A percentile compares a stretch with the other conserved stretches of the same genome.
phyloP scores from a whole-genome alignment of 495 filamentous ascomycete species.

The Penicillium alfredii region DNA sequence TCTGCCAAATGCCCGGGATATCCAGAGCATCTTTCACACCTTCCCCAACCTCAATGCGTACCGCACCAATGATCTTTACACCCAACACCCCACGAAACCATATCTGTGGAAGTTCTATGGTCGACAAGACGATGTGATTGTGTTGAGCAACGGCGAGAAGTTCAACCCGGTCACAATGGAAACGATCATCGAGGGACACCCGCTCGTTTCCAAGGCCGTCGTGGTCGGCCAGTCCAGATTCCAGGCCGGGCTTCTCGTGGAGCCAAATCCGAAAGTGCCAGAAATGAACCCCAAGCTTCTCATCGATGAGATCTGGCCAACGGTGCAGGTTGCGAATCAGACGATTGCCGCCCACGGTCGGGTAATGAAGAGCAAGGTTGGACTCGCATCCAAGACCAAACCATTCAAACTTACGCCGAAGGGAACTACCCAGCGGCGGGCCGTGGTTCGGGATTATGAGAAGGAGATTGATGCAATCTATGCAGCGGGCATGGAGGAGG shows the following conservation, averaged over 20 bases:
- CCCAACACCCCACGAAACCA: constrained; percentile 27
- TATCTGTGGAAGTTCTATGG: constrained; percentile 30
- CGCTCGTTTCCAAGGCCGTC: constrained; percentile 23
- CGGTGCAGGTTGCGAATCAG: constrained; percentile 43
- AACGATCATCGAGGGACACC: constrained; percentile 20
- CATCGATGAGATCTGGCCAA: constrained; percentile 36
- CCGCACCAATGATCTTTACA: constrained; percentile 53
- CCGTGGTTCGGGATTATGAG: constrained; percentile 19
- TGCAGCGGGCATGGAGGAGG: constrained; percentile 9
- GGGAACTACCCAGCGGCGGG: constrained; percentile 35
- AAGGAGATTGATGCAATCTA: constrained; percentile 27
- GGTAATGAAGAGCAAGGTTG: constrained; percentile 21
- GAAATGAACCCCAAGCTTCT: constrained; percentile 26
- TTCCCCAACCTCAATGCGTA: constrained; percentile 49
- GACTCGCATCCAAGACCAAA: constrained; percentile 39
- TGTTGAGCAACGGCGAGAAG: constrained; percentile 39
- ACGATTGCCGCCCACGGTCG: constrained; percentile 25
- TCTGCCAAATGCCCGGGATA: constrained; percentile 3
- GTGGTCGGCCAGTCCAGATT: constrained; percentile 31
- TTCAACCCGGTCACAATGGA: constrained; percentile 39
- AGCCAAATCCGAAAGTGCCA: constrained; percentile 12
- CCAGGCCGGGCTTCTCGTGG: constrained; percentile 33
- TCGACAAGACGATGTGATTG: constrained; percentile 37
- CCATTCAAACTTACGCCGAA: constrained; percentile 51
- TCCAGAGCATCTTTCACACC: constrained; percentile 50